Evolutionary conservation across 2,329 filamentous ascomycete species (phyloP), one percentile per base, ranked within the genome.

Genomic region (Huntiella abstrusa): DNA sequence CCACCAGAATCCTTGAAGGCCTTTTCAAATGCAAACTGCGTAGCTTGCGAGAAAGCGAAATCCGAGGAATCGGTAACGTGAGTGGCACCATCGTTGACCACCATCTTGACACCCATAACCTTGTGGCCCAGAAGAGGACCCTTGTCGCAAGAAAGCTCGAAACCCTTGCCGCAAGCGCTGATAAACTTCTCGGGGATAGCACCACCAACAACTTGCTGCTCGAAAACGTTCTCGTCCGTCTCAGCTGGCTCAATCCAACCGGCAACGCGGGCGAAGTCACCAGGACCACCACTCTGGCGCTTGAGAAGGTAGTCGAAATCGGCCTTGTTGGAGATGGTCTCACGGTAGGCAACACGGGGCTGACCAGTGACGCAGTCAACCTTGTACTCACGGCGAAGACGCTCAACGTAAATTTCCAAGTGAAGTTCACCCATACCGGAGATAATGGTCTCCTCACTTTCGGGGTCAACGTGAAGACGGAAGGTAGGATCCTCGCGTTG

Each of bases 1-100:
- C 88, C 87, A 45, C 77, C 74, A 33, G 80, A 84, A 10, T 83
- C 76, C 50, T 72, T 69, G 67, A 98, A 96, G 13, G 85, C 82
- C 66, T 95, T 94, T 55, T 83, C 78, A 78, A 98, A 98, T 19
- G 91, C 91, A 68, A 94, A 83, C 62, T 94, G 85, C 2, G 91
- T 93, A 10, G 91, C 88, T 54, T 80, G 80, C 64, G 82, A 92
- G 75, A 98, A 98, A 10, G 91, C 78, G 70, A 87, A 83, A 73
- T 98, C 91, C 28, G 83, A 93, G 11, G 91, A 96, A 69, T 98
- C 91, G 32, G 91, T 96, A 60, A 93, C 85, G 70, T 98, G 91
- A 8, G 86, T 98, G 19, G 87, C 85, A 62, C 91, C 91, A 56
- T 98, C 91, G 62, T 91, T 92, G 64, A 98, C 74, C 48, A 94